Conservation (phyloP, 139 green algal genomes). For the Coelastrella sp. region DNA sequence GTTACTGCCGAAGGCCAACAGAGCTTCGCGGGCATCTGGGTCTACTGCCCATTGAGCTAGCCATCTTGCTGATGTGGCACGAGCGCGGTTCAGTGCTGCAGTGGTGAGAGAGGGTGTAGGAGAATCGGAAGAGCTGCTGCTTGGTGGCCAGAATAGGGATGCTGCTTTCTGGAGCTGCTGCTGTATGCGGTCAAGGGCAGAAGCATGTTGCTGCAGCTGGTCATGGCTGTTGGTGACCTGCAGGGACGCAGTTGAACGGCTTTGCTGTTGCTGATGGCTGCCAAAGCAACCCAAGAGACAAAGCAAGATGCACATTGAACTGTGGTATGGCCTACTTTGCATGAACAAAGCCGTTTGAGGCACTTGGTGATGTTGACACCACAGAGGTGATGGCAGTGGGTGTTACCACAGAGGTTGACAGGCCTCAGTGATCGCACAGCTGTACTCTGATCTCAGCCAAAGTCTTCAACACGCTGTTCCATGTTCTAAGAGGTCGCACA, state of each 20-base stretch:
- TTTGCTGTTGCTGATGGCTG: too few relatives aligned
- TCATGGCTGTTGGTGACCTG: neutral
- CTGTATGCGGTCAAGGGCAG: neutral
- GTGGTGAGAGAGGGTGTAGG: neutral
- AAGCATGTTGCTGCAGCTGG: constrained; percentile 15
- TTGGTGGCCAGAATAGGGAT: neutral
- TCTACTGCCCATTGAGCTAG: constrained; percentile 34
- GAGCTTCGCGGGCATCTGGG: constrained; percentile 33
- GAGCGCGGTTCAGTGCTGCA: neutral
- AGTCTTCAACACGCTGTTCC: too few relatives aligned
- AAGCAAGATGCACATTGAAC: too few relatives aligned
- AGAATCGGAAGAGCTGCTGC: neutral
- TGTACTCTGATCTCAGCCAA: too few relatives aligned
- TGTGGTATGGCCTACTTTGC: too few relatives aligned
- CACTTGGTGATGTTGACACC: too few relatives aligned
- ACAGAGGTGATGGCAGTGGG: too few relatives aligned
- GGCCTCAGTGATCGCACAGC: too few relatives aligned
- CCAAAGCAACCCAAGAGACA: too few relatives aligned
- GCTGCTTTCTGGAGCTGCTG: constrained; percentile 32
- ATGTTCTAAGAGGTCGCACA: too few relatives aligned
- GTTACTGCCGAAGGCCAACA: constrained; percentile 56
- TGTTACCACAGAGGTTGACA: too few relatives aligned
- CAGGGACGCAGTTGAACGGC: neutral
- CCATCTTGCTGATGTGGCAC: constrained; percentile 27
- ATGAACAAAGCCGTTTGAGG: too few relatives aligned